Conservation (phyloP, 2,329 filamentous ascomycete genomes). For the Pleomassaria siparia region DNA sequence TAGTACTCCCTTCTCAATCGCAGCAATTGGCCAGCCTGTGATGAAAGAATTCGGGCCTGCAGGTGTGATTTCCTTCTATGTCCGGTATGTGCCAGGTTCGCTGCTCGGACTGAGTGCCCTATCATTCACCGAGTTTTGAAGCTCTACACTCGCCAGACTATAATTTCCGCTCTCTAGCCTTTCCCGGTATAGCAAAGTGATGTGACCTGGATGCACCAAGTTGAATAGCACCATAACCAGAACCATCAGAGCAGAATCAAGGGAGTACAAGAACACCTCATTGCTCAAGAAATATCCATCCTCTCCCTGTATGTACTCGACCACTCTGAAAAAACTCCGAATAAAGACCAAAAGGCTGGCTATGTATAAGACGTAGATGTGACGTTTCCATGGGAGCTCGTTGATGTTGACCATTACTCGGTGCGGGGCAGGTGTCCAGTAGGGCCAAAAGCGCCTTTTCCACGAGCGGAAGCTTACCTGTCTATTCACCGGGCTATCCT, state of each 20-base stretch:
- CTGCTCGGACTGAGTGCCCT: no score
- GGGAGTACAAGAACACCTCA: conserved; percentile 49
- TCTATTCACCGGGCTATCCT: neutral
- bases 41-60: no score
- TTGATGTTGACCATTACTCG: neutral
- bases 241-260: conserved; percentile 49
- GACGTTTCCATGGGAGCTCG: conserved; percentile 29
- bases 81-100: no score
- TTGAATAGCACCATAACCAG: conserved; percentile 46
- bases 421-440: neutral
- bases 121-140: neutral
- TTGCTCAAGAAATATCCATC: conserved; percentile 47
- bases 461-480: conserved; percentile 1
- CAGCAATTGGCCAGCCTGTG: no score
- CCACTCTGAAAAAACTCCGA: conserved; percentile 51
- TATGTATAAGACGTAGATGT: conserved; percentile 48
- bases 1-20: no score
- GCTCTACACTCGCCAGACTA: neutral
- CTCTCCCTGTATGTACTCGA: conserved; percentile 51
- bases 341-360: conserved; percentile 51
- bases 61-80: no score
- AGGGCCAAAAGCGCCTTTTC: neutral
- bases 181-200: conserved; percentile 8
- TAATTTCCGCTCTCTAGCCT: neutral
- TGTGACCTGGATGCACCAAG: conserved; percentile 37